phyloP scores from a whole-genome alignment of 2,329 filamentous ascomycete genomes.

The Tolypocladium cylindrosporum region DNA sequence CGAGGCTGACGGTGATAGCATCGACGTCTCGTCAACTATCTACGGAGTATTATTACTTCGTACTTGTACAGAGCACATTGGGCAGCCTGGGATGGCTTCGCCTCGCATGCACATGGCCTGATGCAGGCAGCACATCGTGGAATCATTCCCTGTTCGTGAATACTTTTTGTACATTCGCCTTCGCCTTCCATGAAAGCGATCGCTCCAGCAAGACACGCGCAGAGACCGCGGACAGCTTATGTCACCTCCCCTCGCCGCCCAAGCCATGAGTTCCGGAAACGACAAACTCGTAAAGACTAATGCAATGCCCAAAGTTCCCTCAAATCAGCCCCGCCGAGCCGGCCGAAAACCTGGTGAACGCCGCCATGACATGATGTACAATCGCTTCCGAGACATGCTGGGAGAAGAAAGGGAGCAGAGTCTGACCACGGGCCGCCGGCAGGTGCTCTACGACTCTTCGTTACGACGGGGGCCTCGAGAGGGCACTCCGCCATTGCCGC shows the following conservation, averaged over 20 bases:
- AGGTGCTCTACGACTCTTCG: conserved; percentile 27
- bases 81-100: background rate
- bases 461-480: conserved; percentile 26
- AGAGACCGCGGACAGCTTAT: background rate
- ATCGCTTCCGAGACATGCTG: conserved; percentile 19
- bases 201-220: background rate
- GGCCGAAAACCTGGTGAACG: conserved; percentile 21
- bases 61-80: background rate
- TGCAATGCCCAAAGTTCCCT: conserved; percentile 17
- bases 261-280: background rate
- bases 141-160: background rate
- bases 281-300: conserved; percentile 6
- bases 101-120: background rate
- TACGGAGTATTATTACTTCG: no score
- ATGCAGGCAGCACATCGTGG: background rate
- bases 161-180: conserved; percentile 1
- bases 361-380: conserved; percentile 31
- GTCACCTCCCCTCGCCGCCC: background rate
- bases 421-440: conserved; percentile 14
- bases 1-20: background rate
- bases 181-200: background rate
- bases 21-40: no score
- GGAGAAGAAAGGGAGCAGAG: conserved; percentile 16
- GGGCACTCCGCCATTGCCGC: conserved; percentile 25
- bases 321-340: conserved; percentile 13